phyloP scores from a whole-genome alignment of 73 alveolate species.

The Paramecium primaurelia region DNA sequence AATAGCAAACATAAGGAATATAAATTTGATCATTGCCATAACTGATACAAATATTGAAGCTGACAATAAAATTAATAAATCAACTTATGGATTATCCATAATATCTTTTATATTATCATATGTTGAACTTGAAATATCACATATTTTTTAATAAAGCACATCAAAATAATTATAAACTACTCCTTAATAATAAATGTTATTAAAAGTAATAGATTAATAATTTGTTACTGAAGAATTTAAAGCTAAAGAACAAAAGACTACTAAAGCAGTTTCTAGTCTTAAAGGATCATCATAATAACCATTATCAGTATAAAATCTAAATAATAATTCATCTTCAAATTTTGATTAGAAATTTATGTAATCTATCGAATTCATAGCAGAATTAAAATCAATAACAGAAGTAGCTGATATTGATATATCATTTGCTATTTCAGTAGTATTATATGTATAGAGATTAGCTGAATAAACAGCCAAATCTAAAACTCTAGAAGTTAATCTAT shows the following conservation, averaged over 20 bases:
- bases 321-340: background rate
- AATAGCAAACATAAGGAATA: background rate
- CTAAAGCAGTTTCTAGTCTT: background rate
- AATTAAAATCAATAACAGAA: background rate
- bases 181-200: background rate
- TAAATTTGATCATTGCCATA: conserved; percentile 6
- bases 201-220: background rate
- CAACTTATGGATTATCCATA: background rate
- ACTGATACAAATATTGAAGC: background rate
- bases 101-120: background rate
- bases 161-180: background rate
- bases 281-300: background rate
- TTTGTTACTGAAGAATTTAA: background rate
- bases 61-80: background rate
- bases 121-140: background rate
- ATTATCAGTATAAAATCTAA: background rate
- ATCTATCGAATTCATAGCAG: background rate
- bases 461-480: background rate
- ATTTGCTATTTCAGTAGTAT: background rate
- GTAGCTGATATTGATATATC: background rate
- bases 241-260: background rate
- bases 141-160: background rate
- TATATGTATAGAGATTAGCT: background rate
- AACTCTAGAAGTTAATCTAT: background rate
- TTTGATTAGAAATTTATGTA: background rate